phyloP scores from a whole-genome alignment of 176 grass and related monocot species.

The Panicum miliaceum region DNA sequence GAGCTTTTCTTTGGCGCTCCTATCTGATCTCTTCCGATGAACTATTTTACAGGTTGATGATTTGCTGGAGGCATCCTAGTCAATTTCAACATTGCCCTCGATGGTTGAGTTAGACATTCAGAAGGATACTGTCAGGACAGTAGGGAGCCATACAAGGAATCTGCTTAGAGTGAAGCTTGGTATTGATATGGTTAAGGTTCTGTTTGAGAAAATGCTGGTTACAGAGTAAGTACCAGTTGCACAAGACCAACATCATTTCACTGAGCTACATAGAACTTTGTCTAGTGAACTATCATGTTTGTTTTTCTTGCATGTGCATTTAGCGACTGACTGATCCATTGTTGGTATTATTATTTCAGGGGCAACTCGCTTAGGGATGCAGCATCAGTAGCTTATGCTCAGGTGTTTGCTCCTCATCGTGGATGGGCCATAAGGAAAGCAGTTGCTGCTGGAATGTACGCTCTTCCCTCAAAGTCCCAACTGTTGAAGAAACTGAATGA shows the following conservation, averaged over 20 bases:
- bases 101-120: conserved; percentile 88
- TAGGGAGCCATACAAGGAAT: conserved; percentile 81
- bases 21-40: background rate
- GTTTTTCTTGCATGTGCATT: background rate
- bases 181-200: conserved; percentile 91
- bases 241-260: background rate
- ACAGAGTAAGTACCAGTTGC: conserved; percentile 63
- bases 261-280: background rate
- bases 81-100: conserved; percentile 66
- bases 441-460: conserved; percentile 87
- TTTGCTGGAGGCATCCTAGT: conserved; percentile 77
- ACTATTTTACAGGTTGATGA: conserved; percentile 63
- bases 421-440: conserved; percentile 92
- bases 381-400: conserved; percentile 77
- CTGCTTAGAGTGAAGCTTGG: conserved; percentile 85
- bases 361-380: conserved; percentile 82
- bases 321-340: background rate
- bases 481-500: conserved; percentile 91
- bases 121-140: conserved; percentile 51
- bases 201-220: conserved; percentile 80
- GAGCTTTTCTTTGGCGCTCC: background rate
- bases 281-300: background rate
- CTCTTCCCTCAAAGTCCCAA: conserved; percentile 84
- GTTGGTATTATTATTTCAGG: conserved; percentile 40
- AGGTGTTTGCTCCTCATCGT: conserved; percentile 93